Percentiles rank a stretch among this genome's conserved stretches.
Conservation (phyloP, 768 basidiomycete genomes). For the Macrolepiota fuliginosa region DNA sequence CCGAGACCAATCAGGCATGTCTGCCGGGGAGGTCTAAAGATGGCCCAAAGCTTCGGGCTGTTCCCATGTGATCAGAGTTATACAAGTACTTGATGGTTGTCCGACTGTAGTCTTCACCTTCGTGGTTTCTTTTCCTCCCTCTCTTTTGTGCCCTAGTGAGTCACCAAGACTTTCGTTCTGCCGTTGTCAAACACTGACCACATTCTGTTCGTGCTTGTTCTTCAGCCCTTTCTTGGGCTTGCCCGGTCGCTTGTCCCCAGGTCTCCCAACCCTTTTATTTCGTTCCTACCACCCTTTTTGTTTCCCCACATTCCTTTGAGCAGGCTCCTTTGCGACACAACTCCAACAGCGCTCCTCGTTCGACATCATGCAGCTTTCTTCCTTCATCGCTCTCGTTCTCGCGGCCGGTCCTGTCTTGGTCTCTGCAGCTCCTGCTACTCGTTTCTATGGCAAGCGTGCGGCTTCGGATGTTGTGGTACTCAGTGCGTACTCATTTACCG, state of each 20-base stretch:
- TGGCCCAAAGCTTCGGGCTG: conserved; percentile 24
- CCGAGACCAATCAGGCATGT: conserved; percentile 6
- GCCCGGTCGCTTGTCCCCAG: conserved; percentile 65
- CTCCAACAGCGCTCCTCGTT: conserved; percentile 30
- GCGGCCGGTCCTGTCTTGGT: conserved; percentile 41
- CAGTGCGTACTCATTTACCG: conserved; percentile 39
- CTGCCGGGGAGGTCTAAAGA: not conserved
- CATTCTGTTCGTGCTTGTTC: conserved; percentile 21
- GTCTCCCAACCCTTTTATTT: conserved; percentile 26
- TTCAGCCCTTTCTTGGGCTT: conserved; percentile 44
- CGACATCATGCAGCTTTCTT: conserved; percentile 46
- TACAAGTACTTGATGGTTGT: conserved; percentile 36
- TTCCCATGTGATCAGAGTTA: conserved; percentile 20
- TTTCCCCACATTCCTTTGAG: conserved; percentile 37
- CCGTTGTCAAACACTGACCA: conserved; percentile 9
- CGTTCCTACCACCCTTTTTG: conserved; percentile 22
- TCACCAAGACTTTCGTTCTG: conserved; percentile 8
- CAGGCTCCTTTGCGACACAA: conserved; percentile 36
- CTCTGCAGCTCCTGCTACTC: conserved; percentile 45
- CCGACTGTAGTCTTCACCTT: conserved; percentile 23
- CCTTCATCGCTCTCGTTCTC: conserved; percentile 37
- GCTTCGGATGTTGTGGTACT: conserved; percentile 51
- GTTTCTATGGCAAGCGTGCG: conserved; percentile 36
- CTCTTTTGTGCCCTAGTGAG: conserved; percentile 37
- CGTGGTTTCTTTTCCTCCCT: conserved; percentile 25